phyloP scores from a whole-genome alignment of 305 asterid species.

The Ilex paraguariensis region DNA sequence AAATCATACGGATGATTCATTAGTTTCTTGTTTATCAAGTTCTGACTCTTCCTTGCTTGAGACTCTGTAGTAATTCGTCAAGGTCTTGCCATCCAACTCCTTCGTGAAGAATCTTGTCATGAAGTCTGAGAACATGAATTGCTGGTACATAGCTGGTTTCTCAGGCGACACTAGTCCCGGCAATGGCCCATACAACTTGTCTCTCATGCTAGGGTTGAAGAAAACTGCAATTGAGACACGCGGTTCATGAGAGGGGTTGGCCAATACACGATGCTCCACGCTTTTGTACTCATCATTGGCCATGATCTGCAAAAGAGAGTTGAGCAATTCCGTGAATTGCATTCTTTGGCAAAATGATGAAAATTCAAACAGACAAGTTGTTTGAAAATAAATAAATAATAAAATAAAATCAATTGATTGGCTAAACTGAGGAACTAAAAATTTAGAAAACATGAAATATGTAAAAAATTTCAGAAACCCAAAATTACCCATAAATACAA shows the following conservation, averaged over 20 bases:
- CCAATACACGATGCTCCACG: conserved; percentile 39
- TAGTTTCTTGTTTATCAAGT: too few relatives aligned
- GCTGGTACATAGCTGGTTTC: conserved; percentile 28
- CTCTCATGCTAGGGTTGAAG: conserved; percentile 33
- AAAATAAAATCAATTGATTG: too few relatives aligned
- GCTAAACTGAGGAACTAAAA: too few relatives aligned
- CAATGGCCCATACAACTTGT: conserved; percentile 31
- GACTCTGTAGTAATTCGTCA: conserved; percentile 33
- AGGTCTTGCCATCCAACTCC: conserved; percentile 42
- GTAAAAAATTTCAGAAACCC: too few relatives aligned
- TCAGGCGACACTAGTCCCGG: conserved; percentile 25
- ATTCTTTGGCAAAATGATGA: too few relatives aligned
- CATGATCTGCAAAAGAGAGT: conserved; percentile 26
- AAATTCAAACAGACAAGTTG: too few relatives aligned
- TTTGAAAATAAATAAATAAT: too few relatives aligned
- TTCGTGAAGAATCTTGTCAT: conserved; percentile 35
- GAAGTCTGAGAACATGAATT: conserved; percentile 27
- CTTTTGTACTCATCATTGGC: conserved; percentile 39
- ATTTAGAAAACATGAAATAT: too few relatives aligned
- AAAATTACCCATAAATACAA: too few relatives aligned
- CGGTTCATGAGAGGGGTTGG: conserved; percentile 27
- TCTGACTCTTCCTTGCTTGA: background rate
- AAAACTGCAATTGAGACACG: conserved; percentile 40
- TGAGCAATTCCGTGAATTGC: too few relatives aligned
- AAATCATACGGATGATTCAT: too few relatives aligned